Conservation (phyloP, 1,284 basidiomycete species). For the Amylostereum areolatum region DNA sequence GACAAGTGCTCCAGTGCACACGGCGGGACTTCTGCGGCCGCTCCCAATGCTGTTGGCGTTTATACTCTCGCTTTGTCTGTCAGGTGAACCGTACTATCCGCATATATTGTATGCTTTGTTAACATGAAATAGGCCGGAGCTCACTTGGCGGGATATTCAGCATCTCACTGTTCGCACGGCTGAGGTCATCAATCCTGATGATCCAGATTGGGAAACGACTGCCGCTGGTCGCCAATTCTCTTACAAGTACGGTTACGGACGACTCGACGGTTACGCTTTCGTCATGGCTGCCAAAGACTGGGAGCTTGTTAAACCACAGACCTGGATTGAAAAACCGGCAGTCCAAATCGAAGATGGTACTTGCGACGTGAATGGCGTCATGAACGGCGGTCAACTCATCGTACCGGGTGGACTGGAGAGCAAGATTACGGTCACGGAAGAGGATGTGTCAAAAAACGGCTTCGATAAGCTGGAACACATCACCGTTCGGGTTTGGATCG, state of each 20-base stretch:
- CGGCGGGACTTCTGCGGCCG: slow-evolving; percentile 97
- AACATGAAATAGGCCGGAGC: slow-evolving; percentile 62
- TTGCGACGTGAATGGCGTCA: slow-evolving; percentile 49
- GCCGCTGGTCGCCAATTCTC: slow-evolving; percentile 79
- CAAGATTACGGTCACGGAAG: slow-evolving; percentile 64
- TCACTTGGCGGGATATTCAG: slow-evolving; percentile 97
- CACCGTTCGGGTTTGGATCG: slow-evolving; percentile 90
- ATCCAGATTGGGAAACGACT: slow-evolving; percentile 93
- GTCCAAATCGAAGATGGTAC: slow-evolving; percentile 64
- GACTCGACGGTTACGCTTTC: slow-evolving; percentile 79
- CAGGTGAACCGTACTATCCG: slow-evolving; percentile 42
- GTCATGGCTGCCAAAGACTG: slow-evolving; percentile 81
- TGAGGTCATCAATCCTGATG: slow-evolving; percentile 77
- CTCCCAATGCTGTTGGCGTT: slow-evolving; percentile 91
- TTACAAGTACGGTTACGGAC: slow-evolving; percentile 97
- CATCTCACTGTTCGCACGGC: slow-evolving; percentile 83
- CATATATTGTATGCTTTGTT: too few species aligned
- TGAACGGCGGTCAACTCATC: slow-evolving; percentile 66
- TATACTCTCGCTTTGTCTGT: slow-evolving; percentile 84
- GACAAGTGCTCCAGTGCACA: slow-evolving; percentile 81
- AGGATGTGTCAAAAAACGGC: slow-evolving; percentile 71
- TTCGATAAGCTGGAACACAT: slow-evolving; percentile 90
- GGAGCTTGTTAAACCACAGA: slow-evolving; percentile 90
- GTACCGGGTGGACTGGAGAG: slow-evolving; percentile 62
- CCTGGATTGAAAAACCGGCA: slow-evolving; percentile 77